Conservation (phyloP, 2,329 filamentous ascomycete species). For the Pseudogymnoascus sp. region DNA sequence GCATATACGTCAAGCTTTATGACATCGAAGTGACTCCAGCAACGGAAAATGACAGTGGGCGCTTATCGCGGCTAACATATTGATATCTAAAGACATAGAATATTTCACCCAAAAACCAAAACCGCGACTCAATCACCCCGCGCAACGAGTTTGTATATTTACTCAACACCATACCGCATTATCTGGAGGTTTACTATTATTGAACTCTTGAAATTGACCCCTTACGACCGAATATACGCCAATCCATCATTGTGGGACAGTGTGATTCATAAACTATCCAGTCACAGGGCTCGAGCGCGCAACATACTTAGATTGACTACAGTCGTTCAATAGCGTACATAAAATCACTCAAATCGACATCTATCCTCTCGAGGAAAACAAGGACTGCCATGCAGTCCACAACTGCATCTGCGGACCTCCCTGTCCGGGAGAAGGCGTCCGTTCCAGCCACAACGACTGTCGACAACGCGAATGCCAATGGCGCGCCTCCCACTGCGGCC, state of each 20-base stretch:
- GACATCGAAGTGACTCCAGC: background rate
- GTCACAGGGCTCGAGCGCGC: background rate
- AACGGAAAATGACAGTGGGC: background rate
- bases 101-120: conserved; percentile 2
- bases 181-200: background rate
- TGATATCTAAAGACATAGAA: background rate
- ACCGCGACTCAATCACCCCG: background rate
- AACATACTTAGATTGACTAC: conserved; percentile 2
- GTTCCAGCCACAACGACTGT: background rate
- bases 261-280: background rate
- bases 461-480: conserved; percentile 8
- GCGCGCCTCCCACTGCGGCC: background rate
- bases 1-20: background rate
- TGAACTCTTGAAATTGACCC: background rate
- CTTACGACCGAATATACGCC: background rate
- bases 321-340: background rate
- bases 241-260: background rate
- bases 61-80: conserved; percentile 6
- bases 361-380: background rate
- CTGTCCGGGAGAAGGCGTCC: conserved; percentile 1
- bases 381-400: conserved; percentile 3
- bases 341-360: background rate
- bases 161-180: conserved; percentile 6
- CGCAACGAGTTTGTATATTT: conserved; percentile 6
- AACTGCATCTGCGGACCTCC: background rate